Percentiles rank a stretch among this genome's conserved stretches.
phyloP scores from a whole-genome alignment of 768 basidiomycete genomes.

The Udeniomyces megalosporus region DNA sequence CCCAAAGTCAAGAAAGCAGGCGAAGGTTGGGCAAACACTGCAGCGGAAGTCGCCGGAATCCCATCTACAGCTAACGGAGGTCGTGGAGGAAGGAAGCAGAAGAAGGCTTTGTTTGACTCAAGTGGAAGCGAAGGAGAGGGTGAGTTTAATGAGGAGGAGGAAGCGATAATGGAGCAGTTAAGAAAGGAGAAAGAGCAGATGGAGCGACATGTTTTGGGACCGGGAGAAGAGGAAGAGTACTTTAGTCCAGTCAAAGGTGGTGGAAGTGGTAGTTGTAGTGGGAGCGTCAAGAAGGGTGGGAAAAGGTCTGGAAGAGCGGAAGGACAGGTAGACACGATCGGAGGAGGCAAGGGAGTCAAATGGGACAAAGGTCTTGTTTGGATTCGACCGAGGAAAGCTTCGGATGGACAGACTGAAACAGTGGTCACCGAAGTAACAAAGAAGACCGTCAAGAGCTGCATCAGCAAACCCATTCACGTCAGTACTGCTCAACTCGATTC shows the following conservation, averaged over 20 bases:
- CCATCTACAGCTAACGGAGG: too few species aligned
- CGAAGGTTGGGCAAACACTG: background rate
- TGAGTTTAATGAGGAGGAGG: conserved; percentile 22
- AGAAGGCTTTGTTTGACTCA: conserved; percentile 9
- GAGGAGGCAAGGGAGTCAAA: conserved; percentile 22
- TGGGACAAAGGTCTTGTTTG: conserved; percentile 29
- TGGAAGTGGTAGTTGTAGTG: conserved; percentile 16
- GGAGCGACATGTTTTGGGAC: conserved; percentile 19
- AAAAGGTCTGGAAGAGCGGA: background rate
- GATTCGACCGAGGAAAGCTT: conserved; percentile 16
- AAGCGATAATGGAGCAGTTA: conserved; percentile 20
- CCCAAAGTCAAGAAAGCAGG: conserved; percentile 21
- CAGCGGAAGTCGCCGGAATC: background rate
- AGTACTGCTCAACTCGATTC: too few species aligned
- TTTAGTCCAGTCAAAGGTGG: conserved; percentile 19
- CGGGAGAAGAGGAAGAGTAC: conserved; percentile 28
- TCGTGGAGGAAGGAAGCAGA: too few species aligned
- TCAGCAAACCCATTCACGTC: too few species aligned
- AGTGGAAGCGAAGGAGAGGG: conserved; percentile 12
- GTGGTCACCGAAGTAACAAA: background rate
- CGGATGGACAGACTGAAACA: background rate
- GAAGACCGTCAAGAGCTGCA: too few species aligned
- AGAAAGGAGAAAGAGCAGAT: conserved; percentile 17
- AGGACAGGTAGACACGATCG: too few species aligned
- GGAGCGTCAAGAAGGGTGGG: conserved; percentile 8